Base-by-base conservation (phyloP, 805 yeast genomes). In the Naumovozyma baii region DNA sequence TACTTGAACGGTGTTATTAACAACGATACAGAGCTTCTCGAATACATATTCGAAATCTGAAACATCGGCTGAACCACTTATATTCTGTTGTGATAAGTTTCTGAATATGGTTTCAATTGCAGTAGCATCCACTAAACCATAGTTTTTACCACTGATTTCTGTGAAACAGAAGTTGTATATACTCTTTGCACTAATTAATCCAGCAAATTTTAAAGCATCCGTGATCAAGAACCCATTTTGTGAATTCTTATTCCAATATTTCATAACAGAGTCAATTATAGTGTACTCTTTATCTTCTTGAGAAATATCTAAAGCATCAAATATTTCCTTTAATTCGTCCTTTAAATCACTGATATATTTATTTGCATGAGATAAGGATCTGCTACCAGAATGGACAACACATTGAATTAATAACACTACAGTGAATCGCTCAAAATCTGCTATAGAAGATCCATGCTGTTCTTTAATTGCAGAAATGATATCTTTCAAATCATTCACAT, bases 321-420 rank as follows among this genome's bases (percentile, higher is more conserved):
- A 50, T 15, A 63, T 39, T n/a, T 51, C 54, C 39, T 55, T 54
- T 33, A 77, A 50, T 13, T 66, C 61, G 12, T 57, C 61, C 16
- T 52, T 50, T 5, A 70, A 53, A 31, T 67, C 68, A 26, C 57
- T 62, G 34, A 78, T 64, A 63, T 74, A 75, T 32, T 73, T 74
- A 44, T 73, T 74, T 30, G 80, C 78, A 51, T 82, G 87, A 0
- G 90, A 84, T 33, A 88, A 71, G 0, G 96, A 88, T 55, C 96
- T 73, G 35, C 86, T 80, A 12, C 97, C 96, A 42, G 86, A 79
- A 49, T 79, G 79, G 34, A 90, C 82, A 38, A 85, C 70, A 0
- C 81, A 69, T 52, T 84, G 90, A 51, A 80, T 70, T 12, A 86
- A 61, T 13, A 83, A 62, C 20, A 80, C 74, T 14, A 83, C 66